These are phyloP conservation scores for Nephelium lappaceum DNA, from an alignment of 345 rosid species.

Conservation along the genomic window DNA sequence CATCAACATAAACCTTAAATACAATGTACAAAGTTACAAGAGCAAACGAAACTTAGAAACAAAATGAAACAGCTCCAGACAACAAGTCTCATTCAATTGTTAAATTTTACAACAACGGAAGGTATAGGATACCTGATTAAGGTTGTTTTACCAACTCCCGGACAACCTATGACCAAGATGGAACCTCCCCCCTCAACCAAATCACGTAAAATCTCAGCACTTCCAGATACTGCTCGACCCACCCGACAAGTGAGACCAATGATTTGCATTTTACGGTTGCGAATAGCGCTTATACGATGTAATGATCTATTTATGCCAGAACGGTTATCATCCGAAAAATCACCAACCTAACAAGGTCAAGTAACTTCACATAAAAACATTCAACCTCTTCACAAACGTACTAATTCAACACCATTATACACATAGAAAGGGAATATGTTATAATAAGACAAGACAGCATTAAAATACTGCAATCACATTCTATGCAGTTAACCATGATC, in stretches of 20 bases:
- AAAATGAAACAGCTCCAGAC: neutral
- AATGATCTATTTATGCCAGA: conserved; percentile 88
- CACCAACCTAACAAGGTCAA: conserved; percentile 70
- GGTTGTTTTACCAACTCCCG: conserved; percentile 98
- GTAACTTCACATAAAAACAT: conserved; percentile 20
- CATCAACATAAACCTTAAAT: neutral
- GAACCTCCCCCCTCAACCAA: conserved; percentile 90
- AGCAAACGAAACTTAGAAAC: neutral
- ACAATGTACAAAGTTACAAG: conserved; percentile 1
- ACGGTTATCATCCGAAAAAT: conserved; percentile 92
- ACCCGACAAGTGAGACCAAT: conserved; percentile 96
- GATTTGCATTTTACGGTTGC: conserved; percentile 83
- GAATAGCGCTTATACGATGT: conserved; percentile 95
- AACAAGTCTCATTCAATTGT: neutral
- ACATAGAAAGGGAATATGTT: neutral
- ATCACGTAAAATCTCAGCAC: conserved; percentile 82
- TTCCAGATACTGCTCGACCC: conserved; percentile 88
- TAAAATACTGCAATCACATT: conserved; percentile 2
- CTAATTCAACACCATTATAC: neutral
- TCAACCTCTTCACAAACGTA: neutral
- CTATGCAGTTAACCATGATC: neutral
- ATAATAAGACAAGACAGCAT: conserved; percentile 5
- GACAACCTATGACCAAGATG: conserved; percentile 89
- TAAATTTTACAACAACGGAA: neutral
- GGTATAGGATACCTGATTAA: conserved; percentile 69